Conservation (phyloP, 2,329 filamentous ascomycete species). For the Xylariomycetidae sp. region DNA sequence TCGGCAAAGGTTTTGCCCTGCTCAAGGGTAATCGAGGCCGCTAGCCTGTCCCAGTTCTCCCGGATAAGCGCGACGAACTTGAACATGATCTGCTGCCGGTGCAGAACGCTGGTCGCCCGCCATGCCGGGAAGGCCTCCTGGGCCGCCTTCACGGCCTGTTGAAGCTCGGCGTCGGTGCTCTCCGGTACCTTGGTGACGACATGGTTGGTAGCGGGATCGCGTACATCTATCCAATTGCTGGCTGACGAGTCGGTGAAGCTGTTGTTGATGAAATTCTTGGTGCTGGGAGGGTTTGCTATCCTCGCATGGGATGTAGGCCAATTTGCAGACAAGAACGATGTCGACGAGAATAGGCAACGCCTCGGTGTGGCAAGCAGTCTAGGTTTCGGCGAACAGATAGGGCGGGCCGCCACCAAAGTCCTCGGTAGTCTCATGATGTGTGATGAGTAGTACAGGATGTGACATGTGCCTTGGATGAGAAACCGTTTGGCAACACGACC, state of each 20-base stretch:
- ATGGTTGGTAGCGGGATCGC: slow-evolving; percentile 82
- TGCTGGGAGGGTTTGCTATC: slow-evolving; percentile 61
- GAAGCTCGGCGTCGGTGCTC: background rate
- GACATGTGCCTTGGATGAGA: no score
- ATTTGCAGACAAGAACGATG: no score
- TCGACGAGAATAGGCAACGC: no score
- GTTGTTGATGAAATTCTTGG: slow-evolving; percentile 79
- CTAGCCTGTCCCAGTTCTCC: slow-evolving; percentile 79
- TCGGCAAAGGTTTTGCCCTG: slow-evolving; percentile 86
- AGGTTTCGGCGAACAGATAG: no score
- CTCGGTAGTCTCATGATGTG: no score
- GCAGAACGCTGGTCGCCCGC: slow-evolving; percentile 65
- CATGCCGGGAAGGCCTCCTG: slow-evolving; percentile 41
- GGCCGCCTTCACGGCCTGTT: background rate
- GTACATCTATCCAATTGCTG: slow-evolving; percentile 68
- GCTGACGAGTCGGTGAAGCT: slow-evolving; percentile 63
- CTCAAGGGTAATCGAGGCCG: slow-evolving; percentile 79
- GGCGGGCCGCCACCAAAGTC: no score
- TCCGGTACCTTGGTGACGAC: slow-evolving; percentile 54
- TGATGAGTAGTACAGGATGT: no score
- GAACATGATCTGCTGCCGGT: slow-evolving; percentile 82
- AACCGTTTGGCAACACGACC: no score
- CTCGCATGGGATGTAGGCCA: slow-evolving; percentile 69
- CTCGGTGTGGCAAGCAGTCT: no score
- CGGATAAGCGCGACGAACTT: slow-evolving; percentile 73